Evolutionary conservation across 164 flowering plant genomes (phyloP).

Genomic region (Saururus chinensis): DNA sequence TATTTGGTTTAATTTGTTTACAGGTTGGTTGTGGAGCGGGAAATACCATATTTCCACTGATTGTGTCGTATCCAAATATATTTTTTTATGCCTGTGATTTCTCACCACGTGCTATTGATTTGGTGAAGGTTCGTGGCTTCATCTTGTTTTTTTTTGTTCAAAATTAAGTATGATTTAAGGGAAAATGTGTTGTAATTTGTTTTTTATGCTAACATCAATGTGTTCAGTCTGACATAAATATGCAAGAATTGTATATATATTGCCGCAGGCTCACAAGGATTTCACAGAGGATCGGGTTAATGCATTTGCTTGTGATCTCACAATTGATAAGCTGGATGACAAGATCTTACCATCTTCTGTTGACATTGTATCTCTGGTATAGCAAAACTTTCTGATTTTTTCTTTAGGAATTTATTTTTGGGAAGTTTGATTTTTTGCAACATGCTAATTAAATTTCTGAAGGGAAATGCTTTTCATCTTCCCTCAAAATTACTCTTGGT

Average conservation of each 20-base stretch:
- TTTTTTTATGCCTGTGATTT: slow-evolving; percentile 93
- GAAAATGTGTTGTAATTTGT: no score
- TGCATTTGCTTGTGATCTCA: slow-evolving; percentile 85
- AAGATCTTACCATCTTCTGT: slow-evolving; percentile 68
- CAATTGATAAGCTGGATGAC: slow-evolving; percentile 54
- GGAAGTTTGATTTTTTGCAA: no score
- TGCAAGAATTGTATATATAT: neutral
- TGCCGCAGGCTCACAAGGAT: slow-evolving; percentile 64
- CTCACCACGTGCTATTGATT: slow-evolving; percentile 77
- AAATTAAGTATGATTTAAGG: neutral
- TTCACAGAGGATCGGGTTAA: slow-evolving; percentile 45
- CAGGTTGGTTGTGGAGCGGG: slow-evolving; percentile 99
- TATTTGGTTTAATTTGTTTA: no score
- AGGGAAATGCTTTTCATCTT: no score
- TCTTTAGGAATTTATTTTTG: neutral
- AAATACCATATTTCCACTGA: slow-evolving; percentile 79
- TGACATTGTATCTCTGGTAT: slow-evolving; percentile 93
- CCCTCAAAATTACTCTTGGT: no score
- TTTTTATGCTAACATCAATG: no score
- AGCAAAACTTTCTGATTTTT: neutral
- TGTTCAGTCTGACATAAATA: neutral
- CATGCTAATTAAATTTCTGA: no score
- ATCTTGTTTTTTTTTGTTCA: neutral
- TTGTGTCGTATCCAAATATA: slow-evolving; percentile 59
- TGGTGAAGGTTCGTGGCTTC: slow-evolving; percentile 65